Evolutionary conservation across 352 stramenopile genomes (phyloP), one percentile per base, ranked within the genome.

Genomic region (Globisporangium paroecandrum): DNA sequence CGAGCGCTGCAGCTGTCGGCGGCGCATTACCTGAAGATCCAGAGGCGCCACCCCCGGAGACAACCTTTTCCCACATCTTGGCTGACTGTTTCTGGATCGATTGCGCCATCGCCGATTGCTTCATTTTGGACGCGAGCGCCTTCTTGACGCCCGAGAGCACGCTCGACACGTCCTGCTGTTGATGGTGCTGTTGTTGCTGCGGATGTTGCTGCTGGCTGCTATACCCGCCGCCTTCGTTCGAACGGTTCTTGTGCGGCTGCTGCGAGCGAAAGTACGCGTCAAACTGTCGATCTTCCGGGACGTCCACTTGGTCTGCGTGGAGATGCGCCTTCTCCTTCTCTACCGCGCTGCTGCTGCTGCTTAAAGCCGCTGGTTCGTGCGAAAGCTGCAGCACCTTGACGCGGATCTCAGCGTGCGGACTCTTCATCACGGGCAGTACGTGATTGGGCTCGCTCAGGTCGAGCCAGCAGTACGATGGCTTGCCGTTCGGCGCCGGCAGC

Each of bases 361-460:
- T 24, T 12, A 12, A 51, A 1, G 68, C 55, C 4, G 27, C 54
- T n/a, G 62, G 15, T 4, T 64, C 60, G 2, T 67, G n/a, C 46
- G 73, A 79, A 54, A 94, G 56, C 72, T 94, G 88, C 65, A 94
- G 66, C 20, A 94, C 88, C 63, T 95, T 95, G 54, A 95, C 77
- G 38, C 74, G 74, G 10, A 93, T 76, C 64, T 92, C 74, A 18
- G 75, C 38, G 27, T 68, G 60, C 75, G 25, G 77, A 5, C 18
- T 67, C 0, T 47, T 38, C 9, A 58, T 51, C 3, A 87, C 74
- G 0, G 84, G 77, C 0, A 96, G 68, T 29, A 68, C 65, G 22
- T 72, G 77, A 9, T 70, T 61, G 13, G 82, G 72, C 24, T 95
- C 82, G 15, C 68, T 76, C 43, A 96, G 69, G 64, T 96, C 89